Percentiles rank a stretch among this genome's conserved stretches.
Conservation (phyloP, 2,329 filamentous ascomycete species). For the Colletotrichum liriopes region DNA sequence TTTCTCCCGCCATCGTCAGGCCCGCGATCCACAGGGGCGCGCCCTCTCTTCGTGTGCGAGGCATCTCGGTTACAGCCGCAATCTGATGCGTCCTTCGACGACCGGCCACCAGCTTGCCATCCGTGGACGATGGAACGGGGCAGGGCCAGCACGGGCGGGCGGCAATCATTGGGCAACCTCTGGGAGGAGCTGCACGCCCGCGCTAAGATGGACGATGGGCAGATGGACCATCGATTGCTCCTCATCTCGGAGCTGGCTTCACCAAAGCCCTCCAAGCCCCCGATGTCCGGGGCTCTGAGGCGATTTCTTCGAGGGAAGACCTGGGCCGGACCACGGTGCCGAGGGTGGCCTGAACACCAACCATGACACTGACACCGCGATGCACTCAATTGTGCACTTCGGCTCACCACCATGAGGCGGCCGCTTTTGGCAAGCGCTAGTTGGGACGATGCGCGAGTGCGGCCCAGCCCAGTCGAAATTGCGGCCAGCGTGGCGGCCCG, state of each 20-base stretch:
- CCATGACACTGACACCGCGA: slow-evolving; percentile 15
- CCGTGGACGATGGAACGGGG: slow-evolving; percentile 5
- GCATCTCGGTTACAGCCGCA: slow-evolving; percentile 21
- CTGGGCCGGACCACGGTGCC: slow-evolving; percentile 13
- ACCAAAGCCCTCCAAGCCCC: slow-evolving; percentile 3
- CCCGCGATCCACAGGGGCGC: slow-evolving; percentile 11
- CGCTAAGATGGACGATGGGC: slow-evolving; percentile 13
- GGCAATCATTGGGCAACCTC: slow-evolving; percentile 6
- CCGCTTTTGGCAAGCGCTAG: slow-evolving; percentile 31
- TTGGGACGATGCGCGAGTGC: background rate
- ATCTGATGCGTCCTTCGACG: background rate
- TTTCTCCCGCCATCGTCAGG: background rate
- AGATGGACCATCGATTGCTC: slow-evolving; percentile 14
- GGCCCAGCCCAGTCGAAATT: slow-evolving; percentile 13
- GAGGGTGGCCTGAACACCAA: slow-evolving; percentile 22
- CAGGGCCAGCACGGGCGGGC: background rate
- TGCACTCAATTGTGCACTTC: background rate
- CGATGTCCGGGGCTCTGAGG: slow-evolving; percentile 5
- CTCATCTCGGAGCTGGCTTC: slow-evolving; percentile 25
- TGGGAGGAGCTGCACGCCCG: slow-evolving; percentile 2
- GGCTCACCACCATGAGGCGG: slow-evolving; percentile 3
- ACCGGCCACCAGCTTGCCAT: background rate
- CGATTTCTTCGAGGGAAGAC: background rate
- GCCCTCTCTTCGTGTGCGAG: slow-evolving; percentile 6
- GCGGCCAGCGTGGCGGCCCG: slow-evolving; percentile 18